Percentiles rank a stretch among this genome's conserved stretches.
Evolutionary conservation across 2,329 filamentous ascomycete genomes (phyloP).

Genomic region (Amphichorda felina): DNA sequence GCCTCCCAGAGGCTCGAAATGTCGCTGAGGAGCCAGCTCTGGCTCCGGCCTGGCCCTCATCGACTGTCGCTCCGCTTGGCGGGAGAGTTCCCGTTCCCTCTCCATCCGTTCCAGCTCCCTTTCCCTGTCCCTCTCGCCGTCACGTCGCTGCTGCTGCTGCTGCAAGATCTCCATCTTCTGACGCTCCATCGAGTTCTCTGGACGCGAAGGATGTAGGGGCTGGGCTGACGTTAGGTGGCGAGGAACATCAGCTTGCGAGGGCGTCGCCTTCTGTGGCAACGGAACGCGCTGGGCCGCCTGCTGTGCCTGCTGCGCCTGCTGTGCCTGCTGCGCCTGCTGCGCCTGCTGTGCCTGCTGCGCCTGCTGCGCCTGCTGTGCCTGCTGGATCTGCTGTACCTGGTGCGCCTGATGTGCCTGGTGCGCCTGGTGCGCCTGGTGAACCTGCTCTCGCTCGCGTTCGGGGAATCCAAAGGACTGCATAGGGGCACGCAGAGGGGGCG

Average conservation of each 20-base stretch:
- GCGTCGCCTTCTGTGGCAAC: conserved; percentile 25
- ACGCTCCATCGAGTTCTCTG: conserved; percentile 21
- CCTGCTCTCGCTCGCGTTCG: conserved; percentile 28
- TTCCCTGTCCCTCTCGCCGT: conserved; percentile 9
- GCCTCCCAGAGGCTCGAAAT: conserved; percentile 31
- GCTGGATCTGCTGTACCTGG: no score
- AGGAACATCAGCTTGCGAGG: conserved; percentile 14
- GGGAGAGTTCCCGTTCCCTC: conserved; percentile 13
- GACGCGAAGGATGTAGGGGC: conserved; percentile 17
- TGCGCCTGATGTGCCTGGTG: no score
- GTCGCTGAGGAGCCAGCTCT: conserved; percentile 19
- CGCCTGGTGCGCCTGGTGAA: no score
- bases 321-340: no score
- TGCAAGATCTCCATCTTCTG: conserved; percentile 15
- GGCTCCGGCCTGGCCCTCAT: neutral
- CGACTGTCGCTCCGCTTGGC: conserved; percentile 14
- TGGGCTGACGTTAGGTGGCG: conserved; percentile 21
- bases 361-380: no score
- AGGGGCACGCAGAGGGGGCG: conserved; percentile 24
- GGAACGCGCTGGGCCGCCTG: conserved; percentile 25
- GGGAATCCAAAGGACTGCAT: conserved; percentile 28
- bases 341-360: no score
- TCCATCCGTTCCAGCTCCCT: conserved; percentile 13
- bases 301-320: no score
- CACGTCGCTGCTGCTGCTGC: conserved; percentile 7